These are phyloP conservation scores for Neodidymelliopsis sp. DNA, from an alignment of 2,329 filamentous ascomycete genomes.

Conservation along the genomic window DNA sequence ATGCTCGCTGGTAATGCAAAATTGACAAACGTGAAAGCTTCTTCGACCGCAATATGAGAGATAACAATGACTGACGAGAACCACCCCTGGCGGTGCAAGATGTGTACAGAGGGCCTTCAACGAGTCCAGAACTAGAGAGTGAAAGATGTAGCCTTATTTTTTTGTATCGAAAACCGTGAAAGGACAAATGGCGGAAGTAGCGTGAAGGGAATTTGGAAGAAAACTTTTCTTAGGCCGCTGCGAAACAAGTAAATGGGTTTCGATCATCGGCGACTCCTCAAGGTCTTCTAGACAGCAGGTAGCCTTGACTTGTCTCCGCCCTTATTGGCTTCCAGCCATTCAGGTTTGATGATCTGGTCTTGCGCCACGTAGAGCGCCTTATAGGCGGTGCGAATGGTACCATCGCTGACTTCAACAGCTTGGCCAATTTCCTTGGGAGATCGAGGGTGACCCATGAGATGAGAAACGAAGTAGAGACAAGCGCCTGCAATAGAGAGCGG, in stretches of 20 bases:
- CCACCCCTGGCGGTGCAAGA: too few species aligned
- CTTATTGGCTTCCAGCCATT: conserved; percentile 69
- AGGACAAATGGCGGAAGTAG: too few species aligned
- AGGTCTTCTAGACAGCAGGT: conserved; percentile 6
- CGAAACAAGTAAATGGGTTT: too few species aligned
- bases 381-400: conserved; percentile 95
- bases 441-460: conserved; percentile 81
- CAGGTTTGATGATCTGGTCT: conserved; percentile 75
- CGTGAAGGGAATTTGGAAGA: too few species aligned
- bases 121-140: too few species aligned
- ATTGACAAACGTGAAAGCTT: background rate
- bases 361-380: conserved; percentile 81
- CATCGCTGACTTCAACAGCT: conserved; percentile 90
- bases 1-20: conserved; percentile 18
- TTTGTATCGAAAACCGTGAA: too few species aligned
- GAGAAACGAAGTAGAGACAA: conserved; percentile 94
- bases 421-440: conserved; percentile 85
- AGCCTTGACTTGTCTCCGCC: conserved; percentile 71
- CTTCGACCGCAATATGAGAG: background rate
- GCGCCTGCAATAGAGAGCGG: conserved; percentile 93
- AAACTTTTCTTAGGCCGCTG: too few species aligned
- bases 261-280: too few species aligned
- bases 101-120: too few species aligned
- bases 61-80: too few species aligned
- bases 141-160: too few species aligned